Evolutionary conservation across 352 stramenopile genomes (phyloP), one percentile per base, ranked within the genome.

Genomic region (Phytophthora hibernalis): DNA sequence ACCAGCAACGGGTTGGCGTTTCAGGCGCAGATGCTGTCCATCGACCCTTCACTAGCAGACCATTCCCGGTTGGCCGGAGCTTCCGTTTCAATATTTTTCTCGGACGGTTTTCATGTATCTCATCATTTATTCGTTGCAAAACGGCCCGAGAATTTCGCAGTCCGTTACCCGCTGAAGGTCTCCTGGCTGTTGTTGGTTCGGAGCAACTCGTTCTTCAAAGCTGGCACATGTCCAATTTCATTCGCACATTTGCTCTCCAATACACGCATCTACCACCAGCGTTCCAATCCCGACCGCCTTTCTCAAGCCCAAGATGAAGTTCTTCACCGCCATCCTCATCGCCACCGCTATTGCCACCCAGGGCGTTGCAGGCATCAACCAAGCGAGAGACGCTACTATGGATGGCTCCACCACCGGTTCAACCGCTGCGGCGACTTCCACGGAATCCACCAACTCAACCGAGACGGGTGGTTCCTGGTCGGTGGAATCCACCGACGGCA

Each of bases 281-380:
- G 9, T 33, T 50, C 15, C 44, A 49, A 53, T 62, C 52, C 8
- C 42, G 26, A 9, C 4, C 26, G 26, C 16, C 33, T 18, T 12
- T 44, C 43, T 43, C 28, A n/a, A n/a, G n/a, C n/a, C n/a, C 30
- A 75, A 65, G 53, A 78, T 78, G 70, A 78, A 78, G 52, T 64
- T 72, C 48, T 75, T 78, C 47, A 66, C 70, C 21, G 56, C 54
- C 50, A 22, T 78, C 35, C 56, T 74, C 48, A 30, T 78, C 31
- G 55, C 54, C 22, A 40, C 56, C 22, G 56, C 62, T 15, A 61
- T 75, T 31, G 55, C 62, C 31, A 66, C 43, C 12, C 60, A 65
- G n/a, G 28, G 60, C 24, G 33, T 60, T 28, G 47, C 33, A 40
- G 15, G 33, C 26, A 31, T 31, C 26, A 31, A 0, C 26, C 4